A percentile compares a stretch with the other conserved stretches of the same genome.
Conservation (phyloP, 2,329 filamentous ascomycete genomes). For the Botrytis tulipae region DNA sequence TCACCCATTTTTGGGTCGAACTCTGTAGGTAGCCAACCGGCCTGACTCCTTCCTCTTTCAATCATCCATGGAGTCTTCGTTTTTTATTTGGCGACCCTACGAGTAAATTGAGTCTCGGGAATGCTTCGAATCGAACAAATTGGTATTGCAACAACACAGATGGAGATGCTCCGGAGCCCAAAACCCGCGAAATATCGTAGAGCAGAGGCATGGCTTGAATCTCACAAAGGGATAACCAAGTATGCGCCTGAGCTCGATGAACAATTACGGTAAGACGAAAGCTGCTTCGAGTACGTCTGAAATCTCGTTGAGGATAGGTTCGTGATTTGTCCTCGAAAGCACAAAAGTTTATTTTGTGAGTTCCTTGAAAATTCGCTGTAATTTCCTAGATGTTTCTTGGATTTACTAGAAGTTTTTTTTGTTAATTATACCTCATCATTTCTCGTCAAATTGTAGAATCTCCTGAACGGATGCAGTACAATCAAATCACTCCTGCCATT, state of each 20-base stretch:
- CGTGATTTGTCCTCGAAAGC: background rate
- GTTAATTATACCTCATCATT: no score
- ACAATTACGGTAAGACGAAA: background rate
- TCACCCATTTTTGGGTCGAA: background rate
- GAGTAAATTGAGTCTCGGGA: background rate
- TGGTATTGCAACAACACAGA: background rate
- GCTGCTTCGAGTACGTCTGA: background rate
- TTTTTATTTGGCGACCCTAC: background rate
- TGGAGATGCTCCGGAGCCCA: background rate
- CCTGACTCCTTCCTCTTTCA: background rate
- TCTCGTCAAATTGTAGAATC: background rate
- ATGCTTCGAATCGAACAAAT: background rate
- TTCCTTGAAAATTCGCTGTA: background rate
- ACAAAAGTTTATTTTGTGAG: background rate
- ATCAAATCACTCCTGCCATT: background rate
- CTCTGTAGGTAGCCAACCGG: background rate
- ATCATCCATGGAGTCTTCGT: background rate
- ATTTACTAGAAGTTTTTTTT: background rate
- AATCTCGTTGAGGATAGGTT: background rate
- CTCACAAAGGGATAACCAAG: background rate
- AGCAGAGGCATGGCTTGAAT: background rate
- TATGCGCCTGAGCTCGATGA: background rate
- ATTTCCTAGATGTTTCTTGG: background rate
- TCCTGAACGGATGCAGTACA: background rate
- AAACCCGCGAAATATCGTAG: background rate